Evolutionary conservation across 169 alveolate species (phyloP).

Genomic region (Cyclospora cayetanensis): DNA sequence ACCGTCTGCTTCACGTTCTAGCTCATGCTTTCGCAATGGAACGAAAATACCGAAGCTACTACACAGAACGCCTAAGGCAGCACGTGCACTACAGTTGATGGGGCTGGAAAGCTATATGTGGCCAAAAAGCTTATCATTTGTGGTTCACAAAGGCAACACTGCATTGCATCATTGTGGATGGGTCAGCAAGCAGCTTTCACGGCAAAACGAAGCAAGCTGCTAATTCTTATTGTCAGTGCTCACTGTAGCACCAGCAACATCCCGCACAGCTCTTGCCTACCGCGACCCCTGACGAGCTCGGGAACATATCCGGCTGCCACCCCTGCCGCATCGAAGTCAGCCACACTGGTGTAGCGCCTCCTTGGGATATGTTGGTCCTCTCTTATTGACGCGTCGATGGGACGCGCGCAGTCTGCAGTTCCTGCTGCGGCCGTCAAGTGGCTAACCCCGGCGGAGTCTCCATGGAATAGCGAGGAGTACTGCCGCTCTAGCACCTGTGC

Average conservation of each 20-base stretch:
- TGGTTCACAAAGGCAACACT: too few species aligned
- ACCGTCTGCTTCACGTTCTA: too few species aligned
- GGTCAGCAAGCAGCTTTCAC: too few species aligned
- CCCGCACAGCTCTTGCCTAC: not conserved
- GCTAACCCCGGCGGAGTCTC: not conserved
- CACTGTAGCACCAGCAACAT: not conserved
- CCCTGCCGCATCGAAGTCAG: slow-evolving; percentile 36
- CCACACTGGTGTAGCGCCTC: not conserved
- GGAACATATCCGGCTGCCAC: slow-evolving; percentile 22
- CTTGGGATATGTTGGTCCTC: slow-evolving; percentile 25
- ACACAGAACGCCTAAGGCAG: too few species aligned
- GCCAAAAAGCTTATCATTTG: too few species aligned
- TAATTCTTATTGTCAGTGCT: too few species aligned
- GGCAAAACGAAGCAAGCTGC: too few species aligned
- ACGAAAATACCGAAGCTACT: too few species aligned
- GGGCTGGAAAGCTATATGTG: too few species aligned
- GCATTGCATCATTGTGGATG: too few species aligned
- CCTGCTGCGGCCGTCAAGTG: not conserved
- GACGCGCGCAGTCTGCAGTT: not conserved
- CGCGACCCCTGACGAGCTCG: not conserved
- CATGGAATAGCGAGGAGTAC: slow-evolving; percentile 11
- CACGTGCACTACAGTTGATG: too few species aligned
- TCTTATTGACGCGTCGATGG: slow-evolving; percentile 23
- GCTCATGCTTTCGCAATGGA: too few species aligned
- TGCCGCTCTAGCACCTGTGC: slow-evolving; percentile 44